phyloP scores from a whole-genome alignment of 176 grass and related monocot species.

The Olyra latifolia region DNA sequence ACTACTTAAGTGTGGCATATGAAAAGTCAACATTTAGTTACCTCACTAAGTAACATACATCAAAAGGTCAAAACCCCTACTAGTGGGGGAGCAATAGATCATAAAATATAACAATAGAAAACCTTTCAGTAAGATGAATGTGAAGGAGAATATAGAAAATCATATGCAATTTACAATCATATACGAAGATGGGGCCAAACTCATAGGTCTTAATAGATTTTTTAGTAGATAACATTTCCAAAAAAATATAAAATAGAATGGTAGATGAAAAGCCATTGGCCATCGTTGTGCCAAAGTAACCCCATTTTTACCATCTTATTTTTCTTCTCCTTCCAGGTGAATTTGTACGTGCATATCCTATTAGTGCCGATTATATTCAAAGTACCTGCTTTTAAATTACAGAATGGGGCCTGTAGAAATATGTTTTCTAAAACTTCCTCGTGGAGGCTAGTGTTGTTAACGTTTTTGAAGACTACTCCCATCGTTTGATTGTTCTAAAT shows the following conservation, averaged over 20 bases:
- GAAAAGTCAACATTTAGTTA: no score
- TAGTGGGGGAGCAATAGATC: no score
- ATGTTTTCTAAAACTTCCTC: neutral
- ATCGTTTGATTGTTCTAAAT: conserved; percentile 2
- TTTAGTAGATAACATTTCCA: conserved; percentile 1
- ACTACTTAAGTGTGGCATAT: no score
- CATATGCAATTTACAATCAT: no score
- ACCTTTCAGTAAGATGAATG: no score
- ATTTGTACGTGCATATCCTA: neutral
- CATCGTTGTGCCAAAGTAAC: neutral
- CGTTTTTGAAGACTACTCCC: conserved; percentile 6
- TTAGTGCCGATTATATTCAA: neutral
- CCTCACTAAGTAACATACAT: no score
- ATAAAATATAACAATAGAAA: no score
- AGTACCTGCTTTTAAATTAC: conserved; percentile 1
- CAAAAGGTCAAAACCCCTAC: no score
- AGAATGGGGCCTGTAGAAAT: conserved; percentile 9
- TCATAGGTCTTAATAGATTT: no score
- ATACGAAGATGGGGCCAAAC: no score
- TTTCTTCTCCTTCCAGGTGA: conserved; percentile 15
- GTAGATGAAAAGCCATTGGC: neutral
- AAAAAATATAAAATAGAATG: neutral
- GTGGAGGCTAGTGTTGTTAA: conserved; percentile 9
- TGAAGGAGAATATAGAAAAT: no score
- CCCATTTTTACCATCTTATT: neutral